Conservation (phyloP, 1,139 yeast genomes). For the Candida gigantensis region DNA sequence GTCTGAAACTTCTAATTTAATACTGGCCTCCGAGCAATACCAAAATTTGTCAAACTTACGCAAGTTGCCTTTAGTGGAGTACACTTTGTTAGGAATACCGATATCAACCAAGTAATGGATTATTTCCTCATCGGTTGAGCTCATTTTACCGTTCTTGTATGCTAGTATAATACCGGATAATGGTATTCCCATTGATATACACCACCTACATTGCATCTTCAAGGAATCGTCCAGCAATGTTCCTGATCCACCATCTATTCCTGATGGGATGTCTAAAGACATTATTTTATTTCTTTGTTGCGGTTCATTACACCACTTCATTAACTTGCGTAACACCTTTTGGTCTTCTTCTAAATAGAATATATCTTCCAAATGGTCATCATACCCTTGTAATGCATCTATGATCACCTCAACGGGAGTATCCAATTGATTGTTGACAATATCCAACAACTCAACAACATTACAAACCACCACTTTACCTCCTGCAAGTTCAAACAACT, state of each 20-base stretch:
- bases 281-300: constrained; percentile 49
- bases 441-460: constrained; percentile 32
- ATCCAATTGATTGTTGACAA: constrained; percentile 48
- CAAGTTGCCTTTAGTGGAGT: constrained; percentile 39
- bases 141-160: constrained; percentile 47
- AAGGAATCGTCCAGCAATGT: constrained; percentile 39
- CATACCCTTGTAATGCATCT: constrained; percentile 85
- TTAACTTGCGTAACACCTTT: constrained; percentile 43
- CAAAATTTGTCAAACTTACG: constrained; percentile 48
- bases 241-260: constrained; percentile 85
- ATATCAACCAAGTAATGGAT: constrained; percentile 69
- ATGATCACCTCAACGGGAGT: constrained; percentile 77
- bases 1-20: constrained; percentile 24
- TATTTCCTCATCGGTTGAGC: constrained; percentile 30
- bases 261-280: constrained; percentile 82
- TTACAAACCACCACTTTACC: constrained; percentile 43
- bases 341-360: constrained; percentile 45
- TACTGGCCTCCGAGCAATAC: constrained; percentile 39
- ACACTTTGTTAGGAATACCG: constrained; percentile 64
- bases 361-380: constrained; percentile 59
- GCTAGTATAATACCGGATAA: constrained; percentile 65
- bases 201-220: constrained; percentile 45
- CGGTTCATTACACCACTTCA: constrained; percentile 71
- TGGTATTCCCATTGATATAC: constrained; percentile 76
- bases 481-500: constrained; percentile 51